These are phyloP conservation scores for Phycomyces nitens DNA, from an alignment of 192 early-diverging fungal species.

Conservation along the genomic window DNA sequence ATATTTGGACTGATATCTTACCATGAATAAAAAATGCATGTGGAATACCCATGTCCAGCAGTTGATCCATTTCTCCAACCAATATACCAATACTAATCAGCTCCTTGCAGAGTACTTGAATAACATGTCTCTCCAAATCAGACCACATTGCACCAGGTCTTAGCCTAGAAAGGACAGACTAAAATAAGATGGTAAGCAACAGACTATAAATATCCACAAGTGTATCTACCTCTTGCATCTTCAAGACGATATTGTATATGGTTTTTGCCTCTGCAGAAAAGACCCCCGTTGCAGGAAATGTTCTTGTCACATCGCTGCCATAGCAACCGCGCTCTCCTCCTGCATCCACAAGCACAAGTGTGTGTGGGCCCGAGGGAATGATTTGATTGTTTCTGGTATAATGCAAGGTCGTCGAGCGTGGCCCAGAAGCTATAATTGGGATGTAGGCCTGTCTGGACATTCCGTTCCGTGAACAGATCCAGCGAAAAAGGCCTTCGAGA, in stretches of 20 bases:
- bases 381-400: conserved; percentile 73
- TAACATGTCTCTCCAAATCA: conserved; percentile 83
- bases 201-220: background rate
- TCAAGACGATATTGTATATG: conserved; percentile 80
- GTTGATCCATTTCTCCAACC: conserved; percentile 56
- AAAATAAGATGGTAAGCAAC: background rate
- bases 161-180: conserved; percentile 64
- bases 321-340: conserved; percentile 81
- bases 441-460: conserved; percentile 76
- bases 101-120: conserved; percentile 58
- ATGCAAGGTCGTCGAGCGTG: conserved; percentile 80
- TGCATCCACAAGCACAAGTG: conserved; percentile 82
- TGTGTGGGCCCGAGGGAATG: conserved; percentile 35
- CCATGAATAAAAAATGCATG: conserved; percentile 88
- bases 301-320: conserved; percentile 88
- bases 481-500: conserved; percentile 77
- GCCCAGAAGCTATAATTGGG: conserved; percentile 79
- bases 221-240: conserved; percentile 61
- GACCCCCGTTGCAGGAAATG: conserved; percentile 75
- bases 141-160: conserved; percentile 81
- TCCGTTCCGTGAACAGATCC: conserved; percentile 63
- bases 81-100: conserved; percentile 72
- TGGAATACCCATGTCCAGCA: conserved; percentile 64
- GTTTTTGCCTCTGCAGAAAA: conserved; percentile 70
- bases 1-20: no score